Evolutionary conservation across 2,329 filamentous ascomycete genomes (phyloP).

Genomic region (Stagonosporopsis vannaccii): DNA sequence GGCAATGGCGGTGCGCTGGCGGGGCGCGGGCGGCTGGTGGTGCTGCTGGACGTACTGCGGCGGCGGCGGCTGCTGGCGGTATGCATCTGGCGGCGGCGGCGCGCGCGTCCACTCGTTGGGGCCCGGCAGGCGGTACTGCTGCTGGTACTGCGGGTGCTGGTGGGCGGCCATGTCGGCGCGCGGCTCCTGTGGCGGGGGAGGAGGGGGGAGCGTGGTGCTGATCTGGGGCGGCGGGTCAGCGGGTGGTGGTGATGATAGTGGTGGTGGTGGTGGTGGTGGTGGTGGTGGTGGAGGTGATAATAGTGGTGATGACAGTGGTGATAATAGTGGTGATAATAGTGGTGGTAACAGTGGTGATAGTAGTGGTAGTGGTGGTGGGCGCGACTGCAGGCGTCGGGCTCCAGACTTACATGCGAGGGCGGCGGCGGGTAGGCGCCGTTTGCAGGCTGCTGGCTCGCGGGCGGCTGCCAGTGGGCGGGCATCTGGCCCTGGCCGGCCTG

Average conservation of each 20-base stretch:
- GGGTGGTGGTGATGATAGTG: conserved; percentile 8
- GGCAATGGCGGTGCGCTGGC: conserved; percentile 67
- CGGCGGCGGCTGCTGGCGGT: conserved; percentile 50
- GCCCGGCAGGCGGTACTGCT: conserved; percentile 56
- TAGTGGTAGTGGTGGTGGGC: too few relatives aligned
- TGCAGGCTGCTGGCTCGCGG: conserved; percentile 41
- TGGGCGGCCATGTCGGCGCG: conserved; percentile 56
- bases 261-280: too few relatives aligned
- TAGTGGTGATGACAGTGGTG: too few relatives aligned
- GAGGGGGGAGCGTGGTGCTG: conserved; percentile 42
- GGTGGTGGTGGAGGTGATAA: too few relatives aligned
- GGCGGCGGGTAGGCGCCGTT: conserved; percentile 46
- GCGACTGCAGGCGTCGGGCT: too few relatives aligned
- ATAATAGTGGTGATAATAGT: too few relatives aligned
- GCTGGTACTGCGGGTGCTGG: conserved; percentile 54
- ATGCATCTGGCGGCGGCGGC: conserved; percentile 50
- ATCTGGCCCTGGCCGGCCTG: conserved; percentile 48
- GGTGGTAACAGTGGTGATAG: too few relatives aligned
- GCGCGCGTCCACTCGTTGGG: conserved; percentile 55
- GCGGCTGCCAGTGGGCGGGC: conserved; percentile 49
- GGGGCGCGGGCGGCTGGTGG: conserved; percentile 59
- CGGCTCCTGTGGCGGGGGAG: conserved; percentile 43
- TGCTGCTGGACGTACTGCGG: conserved; percentile 48
- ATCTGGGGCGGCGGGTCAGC: conserved; percentile 40
- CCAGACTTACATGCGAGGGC: conserved; percentile 48